Evolutionary conservation across 2,329 filamentous ascomycete genomes (phyloP).

Genomic region (Fusarium xylarioides): DNA sequence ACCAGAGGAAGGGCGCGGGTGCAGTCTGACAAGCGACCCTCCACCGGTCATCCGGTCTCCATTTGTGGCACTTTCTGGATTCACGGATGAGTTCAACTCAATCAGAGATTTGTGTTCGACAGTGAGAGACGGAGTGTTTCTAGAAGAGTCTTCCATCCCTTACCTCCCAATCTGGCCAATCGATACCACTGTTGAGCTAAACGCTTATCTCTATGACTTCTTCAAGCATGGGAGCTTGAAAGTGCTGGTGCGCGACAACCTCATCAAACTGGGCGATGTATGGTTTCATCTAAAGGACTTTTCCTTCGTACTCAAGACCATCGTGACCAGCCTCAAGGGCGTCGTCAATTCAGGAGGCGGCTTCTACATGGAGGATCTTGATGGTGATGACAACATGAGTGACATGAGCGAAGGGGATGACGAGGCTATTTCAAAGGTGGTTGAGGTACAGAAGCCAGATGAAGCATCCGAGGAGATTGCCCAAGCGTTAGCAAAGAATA

Average conservation of each 20-base stretch:
- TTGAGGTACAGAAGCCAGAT: not conserved
- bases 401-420: not conserved
- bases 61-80: conserved; percentile 77
- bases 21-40: not conserved
- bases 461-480: not conserved
- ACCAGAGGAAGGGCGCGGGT: conserved; percentile 26
- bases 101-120: conserved; percentile 74
- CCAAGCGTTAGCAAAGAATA: not conserved
- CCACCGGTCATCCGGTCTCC: conserved; percentile 66
- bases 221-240: conserved; percentile 75
- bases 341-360: conserved; percentile 56
- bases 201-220: conserved; percentile 79
- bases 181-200: conserved; percentile 61
- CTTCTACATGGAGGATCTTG: conserved; percentile 40
- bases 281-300: conserved; percentile 77
- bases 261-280: conserved; percentile 71
- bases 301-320: conserved; percentile 70
- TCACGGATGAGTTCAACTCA: conserved; percentile 69
- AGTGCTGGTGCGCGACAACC: conserved; percentile 70
- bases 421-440: not conserved
- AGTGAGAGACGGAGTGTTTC: conserved; percentile 73
- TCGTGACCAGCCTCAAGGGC: conserved; percentile 71
- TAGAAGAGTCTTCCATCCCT: conserved; percentile 78
- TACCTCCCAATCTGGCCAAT: conserved; percentile 70
- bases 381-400: conserved; percentile 48